Conservation (phyloP, 2,329 filamentous ascomycete genomes). For the Ascochyta pisi region DNA sequence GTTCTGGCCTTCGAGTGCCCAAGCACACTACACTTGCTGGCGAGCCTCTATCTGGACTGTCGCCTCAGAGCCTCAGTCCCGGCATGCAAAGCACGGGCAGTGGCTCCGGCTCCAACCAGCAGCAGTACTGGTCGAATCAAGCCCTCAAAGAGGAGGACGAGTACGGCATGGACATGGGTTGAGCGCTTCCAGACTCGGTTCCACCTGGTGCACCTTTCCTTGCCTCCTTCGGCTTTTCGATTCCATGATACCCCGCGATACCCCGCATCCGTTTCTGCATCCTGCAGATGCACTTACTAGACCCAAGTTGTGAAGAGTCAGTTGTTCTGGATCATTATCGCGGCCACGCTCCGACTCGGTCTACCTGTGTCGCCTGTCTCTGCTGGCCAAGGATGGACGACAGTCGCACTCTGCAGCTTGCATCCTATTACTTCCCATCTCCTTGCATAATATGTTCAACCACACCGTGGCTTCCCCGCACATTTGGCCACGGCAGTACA, state of each 20-base stretch:
- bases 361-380: constrained; percentile 31
- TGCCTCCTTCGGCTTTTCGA: constrained; percentile 33
- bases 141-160: constrained; percentile 96
- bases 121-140: constrained; percentile 60
- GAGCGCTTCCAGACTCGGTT: constrained; percentile 21
- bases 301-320: constrained; percentile 15
- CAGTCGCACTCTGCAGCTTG: constrained; percentile 28
- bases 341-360: neutral
- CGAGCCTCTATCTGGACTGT: constrained; percentile 68
- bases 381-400: constrained; percentile 44
- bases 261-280: constrained; percentile 41
- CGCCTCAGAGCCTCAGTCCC: constrained; percentile 64
- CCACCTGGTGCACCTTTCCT: constrained; percentile 15
- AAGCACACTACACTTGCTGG: constrained; percentile 92
- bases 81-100: constrained; percentile 70
- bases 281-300: constrained; percentile 36
- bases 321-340: neutral
- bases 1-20: constrained; percentile 87
- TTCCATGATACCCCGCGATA: constrained; percentile 47
- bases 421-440: constrained; percentile 34
- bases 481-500: constrained; percentile 29
- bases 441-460: constrained; percentile 41
- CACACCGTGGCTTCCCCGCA: constrained; percentile 18
- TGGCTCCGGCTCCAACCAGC: constrained; percentile 58
- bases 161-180: constrained; percentile 74